Evolutionary conservation across 371 early-diverging fungal genomes (phyloP).

Genomic region (Lichtheimia corymbifera): DNA sequence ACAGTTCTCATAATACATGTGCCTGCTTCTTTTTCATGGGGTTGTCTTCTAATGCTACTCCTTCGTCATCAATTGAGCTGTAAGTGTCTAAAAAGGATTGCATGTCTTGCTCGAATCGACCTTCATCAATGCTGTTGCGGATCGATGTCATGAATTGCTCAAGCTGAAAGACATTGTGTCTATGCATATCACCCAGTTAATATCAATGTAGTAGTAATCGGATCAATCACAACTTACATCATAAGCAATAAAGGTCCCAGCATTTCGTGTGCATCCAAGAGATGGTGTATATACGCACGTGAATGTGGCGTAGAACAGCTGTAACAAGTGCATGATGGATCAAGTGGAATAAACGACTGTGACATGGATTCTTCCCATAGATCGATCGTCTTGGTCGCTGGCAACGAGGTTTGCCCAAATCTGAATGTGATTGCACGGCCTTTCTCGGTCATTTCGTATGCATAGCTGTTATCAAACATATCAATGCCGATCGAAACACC

Average conservation of each 20-base stretch:
- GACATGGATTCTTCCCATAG: slow-evolving; percentile 54
- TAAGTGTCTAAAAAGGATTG: slow-evolving; percentile 50
- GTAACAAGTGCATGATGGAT: slow-evolving; percentile 63
- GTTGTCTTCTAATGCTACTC: too few species aligned
- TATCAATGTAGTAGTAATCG: not conserved
- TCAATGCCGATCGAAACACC: slow-evolving; percentile 70
- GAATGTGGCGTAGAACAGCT: slow-evolving; percentile 69
- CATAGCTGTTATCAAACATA: slow-evolving; percentile 69
- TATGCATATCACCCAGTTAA: slow-evolving; percentile 13
- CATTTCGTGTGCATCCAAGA: slow-evolving; percentile 79
- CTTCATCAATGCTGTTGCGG: slow-evolving; percentile 57
- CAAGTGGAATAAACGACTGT: slow-evolving; percentile 63
- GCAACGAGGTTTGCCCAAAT: slow-evolving; percentile 26
- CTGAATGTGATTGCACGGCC: slow-evolving; percentile 46
- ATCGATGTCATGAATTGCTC: slow-evolving; percentile 63
- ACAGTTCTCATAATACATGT: slow-evolving; percentile 10
- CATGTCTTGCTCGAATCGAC: slow-evolving; percentile 50
- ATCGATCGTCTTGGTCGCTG: slow-evolving; percentile 37
- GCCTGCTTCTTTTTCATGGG: too few species aligned
- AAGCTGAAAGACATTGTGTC: slow-evolving; percentile 72
- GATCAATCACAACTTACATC: slow-evolving; percentile 42
- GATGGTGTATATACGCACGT: slow-evolving; percentile 77
- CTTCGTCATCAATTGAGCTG: slow-evolving; percentile 16
- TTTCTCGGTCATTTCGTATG: slow-evolving; percentile 42
- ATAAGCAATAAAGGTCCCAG: slow-evolving; percentile 74